Evolutionary conservation across 768 basidiomycete genomes (phyloP), one percentile per base, ranked within the genome.

Genomic region (Psilocybe sp.): DNA sequence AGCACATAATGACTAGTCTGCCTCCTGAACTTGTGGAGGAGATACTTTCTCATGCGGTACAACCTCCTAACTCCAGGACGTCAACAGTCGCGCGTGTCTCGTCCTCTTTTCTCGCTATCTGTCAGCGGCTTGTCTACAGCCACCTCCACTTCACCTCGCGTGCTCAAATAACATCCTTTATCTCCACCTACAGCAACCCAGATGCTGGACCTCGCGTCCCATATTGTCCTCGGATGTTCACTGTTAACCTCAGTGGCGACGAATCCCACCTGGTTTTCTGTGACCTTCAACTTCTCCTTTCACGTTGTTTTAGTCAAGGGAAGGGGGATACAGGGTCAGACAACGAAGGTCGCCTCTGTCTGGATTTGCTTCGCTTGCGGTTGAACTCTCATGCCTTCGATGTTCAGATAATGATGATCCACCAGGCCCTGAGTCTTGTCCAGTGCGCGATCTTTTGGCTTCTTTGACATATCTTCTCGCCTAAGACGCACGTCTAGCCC

Each of bases 401-500:
- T 36, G 44, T 48, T 0, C 44, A 56, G 15, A 50, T 61, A 33
- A 50, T 59, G 16, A 59, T 60, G 54, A 54, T 69, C 12, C 58
- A 60, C 38, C 48, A 47, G 12, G 59, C 62, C 4, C 53, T 69
- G 44, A 53, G 48, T n/a, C 49, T 59, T n/a, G 53, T 66, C 40
- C 66, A 65, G 66, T 66, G 47, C 46, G 62, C 46, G 43, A 15
- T 20, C 18, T n/a, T 12, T 34, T 13, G 10, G 15, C 12, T 50
- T 18, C 8, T 45, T 15, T 23, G 12, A 15, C 38, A 16, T 31
- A 16, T 20, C 2, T 6, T n/a, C 40, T 40, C 36, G 13, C 38
- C 32, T 15, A 43, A 32, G 28, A 14, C 13, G 18, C 32, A 28
- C 18, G 41, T 35, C 9, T 48, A 80, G 79, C 45, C 80, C 79